phyloP scores from a whole-genome alignment of 2,329 filamentous ascomycete species.

The Neobulgaria alba region DNA sequence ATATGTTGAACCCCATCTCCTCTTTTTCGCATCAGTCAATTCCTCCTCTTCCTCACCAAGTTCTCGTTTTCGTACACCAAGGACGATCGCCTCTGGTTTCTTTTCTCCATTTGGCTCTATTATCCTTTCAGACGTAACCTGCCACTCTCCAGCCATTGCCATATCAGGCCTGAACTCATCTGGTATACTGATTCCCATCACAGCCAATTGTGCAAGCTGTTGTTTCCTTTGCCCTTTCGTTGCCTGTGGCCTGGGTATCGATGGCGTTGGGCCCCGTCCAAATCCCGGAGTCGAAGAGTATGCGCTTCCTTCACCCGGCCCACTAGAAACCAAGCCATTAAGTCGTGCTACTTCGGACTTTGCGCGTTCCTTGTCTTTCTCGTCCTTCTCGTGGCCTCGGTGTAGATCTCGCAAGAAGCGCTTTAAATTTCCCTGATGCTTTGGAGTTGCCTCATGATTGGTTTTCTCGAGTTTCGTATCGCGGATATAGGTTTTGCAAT shows the following conservation, averaged over 20 bases:
- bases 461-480: constrained; percentile 85
- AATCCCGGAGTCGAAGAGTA: constrained; percentile 20
- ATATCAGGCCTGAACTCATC: constrained; percentile 69
- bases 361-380: constrained; percentile 73
- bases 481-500: constrained; percentile 82
- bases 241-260: constrained; percentile 28
- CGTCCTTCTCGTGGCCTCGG: constrained; percentile 70
- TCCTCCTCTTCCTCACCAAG: constrained; percentile 51
- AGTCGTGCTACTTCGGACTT: constrained; percentile 79
- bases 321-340: constrained; percentile 59
- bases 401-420: constrained; percentile 86
- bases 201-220: constrained; percentile 81
- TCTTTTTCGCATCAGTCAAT: constrained; percentile 50
- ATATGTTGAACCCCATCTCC: constrained; percentile 32
- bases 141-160: constrained; percentile 86
- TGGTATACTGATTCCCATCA: constrained; percentile 78
- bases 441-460: constrained; percentile 81
- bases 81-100: constrained; percentile 35
- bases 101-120: constrained; percentile 36
- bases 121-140: constrained; percentile 41
- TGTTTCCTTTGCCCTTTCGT: constrained; percentile 62
- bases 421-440: constrained; percentile 79
- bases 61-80: constrained; percentile 55
- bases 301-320: constrained; percentile 22
- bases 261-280: constrained; percentile 22